phyloP scores from a whole-genome alignment of 257 asterid genomes.

The Misopates orontium region DNA sequence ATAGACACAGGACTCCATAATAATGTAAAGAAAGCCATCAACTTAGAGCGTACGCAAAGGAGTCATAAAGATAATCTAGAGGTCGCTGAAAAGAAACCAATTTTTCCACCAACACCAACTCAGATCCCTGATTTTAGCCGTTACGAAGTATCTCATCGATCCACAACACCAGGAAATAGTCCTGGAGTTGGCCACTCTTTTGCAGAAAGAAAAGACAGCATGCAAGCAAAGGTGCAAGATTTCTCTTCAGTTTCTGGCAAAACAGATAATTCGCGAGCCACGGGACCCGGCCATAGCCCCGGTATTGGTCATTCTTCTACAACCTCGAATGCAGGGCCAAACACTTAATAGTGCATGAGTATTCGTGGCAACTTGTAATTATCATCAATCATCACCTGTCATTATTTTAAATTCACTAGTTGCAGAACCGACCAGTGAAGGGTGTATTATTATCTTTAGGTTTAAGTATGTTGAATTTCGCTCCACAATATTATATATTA shows the following conservation, averaged over 20 bases:
- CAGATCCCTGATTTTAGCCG: constrained; percentile 12
- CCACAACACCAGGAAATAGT: constrained; percentile 65
- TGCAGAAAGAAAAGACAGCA: constrained; percentile 16
- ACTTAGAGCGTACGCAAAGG: constrained; percentile 11
- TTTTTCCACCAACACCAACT: constrained; percentile 22
- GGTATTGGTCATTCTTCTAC: constrained; percentile 58
- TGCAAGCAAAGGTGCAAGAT: constrained; percentile 23
- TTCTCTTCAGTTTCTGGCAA: constrained; percentile 18
- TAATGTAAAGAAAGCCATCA: constrained; percentile 17
- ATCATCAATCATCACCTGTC: constrained; percentile 20
- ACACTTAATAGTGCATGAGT: constrained; percentile 31
- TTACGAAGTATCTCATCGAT: constrained; percentile 27
- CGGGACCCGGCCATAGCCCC: constrained; percentile 53
- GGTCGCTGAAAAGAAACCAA: constrained; percentile 14
- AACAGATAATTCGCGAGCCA: constrained; percentile 42
- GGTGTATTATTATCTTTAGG: constrained; percentile 9
- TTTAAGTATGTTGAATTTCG: constrained; percentile 20
- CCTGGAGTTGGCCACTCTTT: constrained; percentile 66
- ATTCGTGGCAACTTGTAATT: constrained; percentile 27
- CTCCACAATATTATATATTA: constrained; percentile 15
- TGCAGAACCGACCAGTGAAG: constrained; percentile 6
- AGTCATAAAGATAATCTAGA: constrained; percentile 11
- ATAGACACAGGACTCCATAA: constrained; percentile 12
- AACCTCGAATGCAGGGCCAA: constrained; percentile 31
- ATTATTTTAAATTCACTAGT: constrained; percentile 13